Evolutionary conservation across 2,329 filamentous ascomycete genomes (phyloP), one percentile per base, ranked within the genome.

Genomic region (Zymoseptoria tritici): DNA sequence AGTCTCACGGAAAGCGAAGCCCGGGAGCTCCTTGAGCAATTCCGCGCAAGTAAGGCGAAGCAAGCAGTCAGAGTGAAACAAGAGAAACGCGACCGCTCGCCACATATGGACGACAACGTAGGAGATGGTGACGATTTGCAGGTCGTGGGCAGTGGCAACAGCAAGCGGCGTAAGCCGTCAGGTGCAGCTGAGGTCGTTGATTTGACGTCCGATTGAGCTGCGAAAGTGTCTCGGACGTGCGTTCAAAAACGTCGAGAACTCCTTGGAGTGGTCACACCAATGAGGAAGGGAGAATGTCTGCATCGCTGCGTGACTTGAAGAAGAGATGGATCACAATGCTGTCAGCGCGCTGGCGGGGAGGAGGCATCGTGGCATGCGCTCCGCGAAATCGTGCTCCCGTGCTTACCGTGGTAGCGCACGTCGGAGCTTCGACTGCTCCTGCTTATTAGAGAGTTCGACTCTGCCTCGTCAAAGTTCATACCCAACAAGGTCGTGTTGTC

Each of bases 1-100:
- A 59, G 49, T 8, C 64, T 71, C 1, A 63, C 64, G 2, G 57
- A 52, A 4, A 67, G 64, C 13, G 68, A 71, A 51, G 58, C 63
- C 13, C 62, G 66, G 6, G 64, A 71, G 54, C 64, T 68, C 58
- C 8, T 53, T 22, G 49, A 54, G 24, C 54, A 60, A 22, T 59
- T 62, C 53, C 56, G 59, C 16, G 11, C 60, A 31, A 50, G 26
- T 9, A 29, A 59, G 19, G 36, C 20, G 4, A 9, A 51, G 21
- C 29, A 58, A 2, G 31, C 57, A 22, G 55, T 65, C 51, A 62
- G 62, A 2, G 26, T 64, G 21, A 68, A 66, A 55, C 54, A 56
- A 9, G 56, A 68, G 58, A 68, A 67, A 58, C 66, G 66, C 22
- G 53, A n/a, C 4, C 36, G 36, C 36, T 7, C 36, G 16, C 2